Evolutionary conservation across 768 basidiomycete genomes (phyloP).

Genomic region (Trametes punicea): DNA sequence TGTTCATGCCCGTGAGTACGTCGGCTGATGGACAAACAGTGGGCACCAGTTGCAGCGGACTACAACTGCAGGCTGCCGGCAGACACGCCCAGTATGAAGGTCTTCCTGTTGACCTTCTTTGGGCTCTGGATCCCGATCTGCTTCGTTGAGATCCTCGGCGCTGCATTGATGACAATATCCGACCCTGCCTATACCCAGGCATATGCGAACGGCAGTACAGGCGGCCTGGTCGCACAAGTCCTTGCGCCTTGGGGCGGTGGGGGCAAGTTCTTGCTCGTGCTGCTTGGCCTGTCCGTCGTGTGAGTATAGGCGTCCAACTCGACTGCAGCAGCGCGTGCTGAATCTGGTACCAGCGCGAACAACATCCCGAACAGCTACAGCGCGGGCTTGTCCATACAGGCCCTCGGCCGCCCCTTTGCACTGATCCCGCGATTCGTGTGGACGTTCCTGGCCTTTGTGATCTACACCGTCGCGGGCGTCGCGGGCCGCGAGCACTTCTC

Average conservation of each 20-base stretch:
- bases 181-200: conserved; percentile 36
- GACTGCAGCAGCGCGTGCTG: background rate
- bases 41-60: conserved; percentile 53
- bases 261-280: conserved; percentile 45
- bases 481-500: conserved; percentile 45
- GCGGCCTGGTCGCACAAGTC: conserved; percentile 43
- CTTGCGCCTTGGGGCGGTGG: conserved; percentile 38
- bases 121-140: conserved; percentile 47
- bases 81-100: conserved; percentile 38
- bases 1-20: background rate
- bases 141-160: conserved; percentile 49
- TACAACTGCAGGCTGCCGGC: conserved; percentile 50
- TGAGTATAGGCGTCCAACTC: conserved; percentile 1
- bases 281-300: conserved; percentile 44
- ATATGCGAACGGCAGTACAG: conserved; percentile 38
- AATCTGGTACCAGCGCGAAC: conserved; percentile 36
- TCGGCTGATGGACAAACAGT: conserved; percentile 21
- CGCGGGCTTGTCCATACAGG: conserved; percentile 43
- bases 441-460: conserved; percentile 38
- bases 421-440: conserved; percentile 39
- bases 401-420: conserved; percentile 40
- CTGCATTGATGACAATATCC: conserved; percentile 39
- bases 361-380: conserved; percentile 48
- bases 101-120: conserved; percentile 49
- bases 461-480: conserved; percentile 46